Conservation (phyloP, 1,284 basidiomycete genomes). For the Gomphus bonarii region DNA sequence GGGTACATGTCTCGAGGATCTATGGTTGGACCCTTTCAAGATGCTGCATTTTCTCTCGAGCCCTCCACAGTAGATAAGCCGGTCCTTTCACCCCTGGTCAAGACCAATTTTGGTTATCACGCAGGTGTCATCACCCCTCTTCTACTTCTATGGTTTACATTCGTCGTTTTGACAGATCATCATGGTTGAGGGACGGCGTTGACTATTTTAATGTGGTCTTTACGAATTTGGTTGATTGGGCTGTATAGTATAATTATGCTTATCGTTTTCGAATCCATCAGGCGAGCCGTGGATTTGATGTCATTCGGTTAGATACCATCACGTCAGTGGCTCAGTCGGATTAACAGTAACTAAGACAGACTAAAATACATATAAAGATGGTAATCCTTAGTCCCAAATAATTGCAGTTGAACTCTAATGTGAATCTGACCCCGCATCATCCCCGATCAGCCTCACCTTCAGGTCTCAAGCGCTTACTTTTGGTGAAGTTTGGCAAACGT, state of each 20-base stretch:
- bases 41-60: constrained; percentile 67
- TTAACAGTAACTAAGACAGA: not conserved
- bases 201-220: constrained; percentile 15
- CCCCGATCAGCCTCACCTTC: not conserved
- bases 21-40: constrained; percentile 78
- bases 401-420: not conserved
- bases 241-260: not conserved
- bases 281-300: not conserved
- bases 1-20: constrained; percentile 79
- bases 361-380: not conserved
- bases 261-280: not conserved
- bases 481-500: not conserved
- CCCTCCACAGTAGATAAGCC: constrained; percentile 76
- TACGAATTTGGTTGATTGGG: not conserved
- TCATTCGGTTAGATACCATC: not conserved
- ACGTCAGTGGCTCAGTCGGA: not conserved
- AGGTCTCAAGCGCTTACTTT: not conserved
- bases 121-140: not conserved
- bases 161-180: constrained; percentile 35
- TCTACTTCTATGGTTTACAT: not conserved
- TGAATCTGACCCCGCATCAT: not conserved
- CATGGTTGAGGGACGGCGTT: constrained; percentile 76
- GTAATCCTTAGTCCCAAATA: not conserved
- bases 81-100: constrained; percentile 56
- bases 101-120: constrained; percentile 78